phyloP scores from a whole-genome alignment of 78 protist genomes.

The Dictyostelium capitatum region DNA sequence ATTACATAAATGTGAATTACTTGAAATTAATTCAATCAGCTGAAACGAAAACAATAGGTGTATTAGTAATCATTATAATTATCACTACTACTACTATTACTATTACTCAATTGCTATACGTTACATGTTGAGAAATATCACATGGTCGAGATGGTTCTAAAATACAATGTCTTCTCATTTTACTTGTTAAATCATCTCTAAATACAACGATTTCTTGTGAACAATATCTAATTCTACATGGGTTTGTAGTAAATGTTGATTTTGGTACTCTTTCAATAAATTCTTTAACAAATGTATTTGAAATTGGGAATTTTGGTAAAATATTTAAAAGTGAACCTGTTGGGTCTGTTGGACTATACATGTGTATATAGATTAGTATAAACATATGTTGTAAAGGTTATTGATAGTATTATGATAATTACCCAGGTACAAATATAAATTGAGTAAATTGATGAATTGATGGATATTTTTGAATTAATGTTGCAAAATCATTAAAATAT shows the following conservation, averaged over 20 bases:
- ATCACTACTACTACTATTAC: not conserved
- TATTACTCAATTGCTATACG: no score
- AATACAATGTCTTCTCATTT: constrained; percentile 82
- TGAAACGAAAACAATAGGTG: not conserved
- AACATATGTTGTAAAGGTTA: not conserved
- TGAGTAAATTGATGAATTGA: not conserved
- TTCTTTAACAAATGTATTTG: constrained; percentile 34
- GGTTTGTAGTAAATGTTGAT: constrained; percentile 66
- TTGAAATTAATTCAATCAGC: constrained; percentile 48
- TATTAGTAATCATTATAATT: not conserved
- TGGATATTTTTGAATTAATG: constrained; percentile 28
- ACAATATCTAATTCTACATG: constrained; percentile 83
- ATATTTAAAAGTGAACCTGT: constrained; percentile 66
- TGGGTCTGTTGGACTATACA: constrained; percentile 40
- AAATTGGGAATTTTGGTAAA: constrained; percentile 58
- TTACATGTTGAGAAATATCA: constrained; percentile 42
- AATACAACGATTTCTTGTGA: constrained; percentile 83
- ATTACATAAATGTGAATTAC: constrained; percentile 84
- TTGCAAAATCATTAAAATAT: constrained; percentile 23
- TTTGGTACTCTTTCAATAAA: constrained; percentile 20
- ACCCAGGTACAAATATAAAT: constrained; percentile 87
- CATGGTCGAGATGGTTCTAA: constrained; percentile 20
- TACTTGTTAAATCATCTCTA: constrained; percentile 81
- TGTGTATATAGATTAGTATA: not conserved
- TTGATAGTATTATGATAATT: no score